Base-by-base conservation (phyloP, 129 eudicot genomes). In the Chrysanthemum lavandulifolium region DNA sequence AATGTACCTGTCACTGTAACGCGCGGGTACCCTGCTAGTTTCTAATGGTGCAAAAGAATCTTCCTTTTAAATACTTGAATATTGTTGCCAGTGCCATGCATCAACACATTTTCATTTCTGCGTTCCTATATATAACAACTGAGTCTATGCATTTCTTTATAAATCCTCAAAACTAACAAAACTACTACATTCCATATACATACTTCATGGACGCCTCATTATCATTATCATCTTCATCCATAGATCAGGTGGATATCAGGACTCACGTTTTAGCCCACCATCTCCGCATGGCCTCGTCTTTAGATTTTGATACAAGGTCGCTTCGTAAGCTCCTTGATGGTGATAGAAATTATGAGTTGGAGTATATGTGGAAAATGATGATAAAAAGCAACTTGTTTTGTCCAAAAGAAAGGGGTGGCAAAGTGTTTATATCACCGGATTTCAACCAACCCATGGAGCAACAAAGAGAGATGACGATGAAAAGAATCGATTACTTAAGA, bases 381-480 rank as follows among this genome's bases (percentile, higher is more conserved):
- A 15, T 68, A 1, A 79, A 80, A 63, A 89, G 89, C 75, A 55
- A 72, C 5, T 75, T 89, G 73, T 92, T 92, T 61, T 78, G 86
- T 18, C 94, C 89, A 10, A 74, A 62, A 13, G 69, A 79, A 19
- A 77, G 83, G 60, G 94, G 96, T 11, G 91, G 91, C 10, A 87
- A 80, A 45, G 73, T 85, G 27, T 89, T 89, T 61, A 85, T 85
- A 11, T 77, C 79, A 50, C 91, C 98, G 3, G 92, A 89, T 75
- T 92, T 45, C 48, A 92, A 92, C 64, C 89, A 89, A 76, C 65
- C 89, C 5, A 89, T 82, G 89, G 98, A 92, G 74, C 91, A 87
- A 76, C 98, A 92, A 80, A 78, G 96, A 36, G 94, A 87, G 79
- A 80, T 87, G 76, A 88, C 97, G 4, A 87, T 85, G 97, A 83